Conservation (phyloP, 2,329 filamentous ascomycete species). For the Zymoseptoria ardabiliae region DNA sequence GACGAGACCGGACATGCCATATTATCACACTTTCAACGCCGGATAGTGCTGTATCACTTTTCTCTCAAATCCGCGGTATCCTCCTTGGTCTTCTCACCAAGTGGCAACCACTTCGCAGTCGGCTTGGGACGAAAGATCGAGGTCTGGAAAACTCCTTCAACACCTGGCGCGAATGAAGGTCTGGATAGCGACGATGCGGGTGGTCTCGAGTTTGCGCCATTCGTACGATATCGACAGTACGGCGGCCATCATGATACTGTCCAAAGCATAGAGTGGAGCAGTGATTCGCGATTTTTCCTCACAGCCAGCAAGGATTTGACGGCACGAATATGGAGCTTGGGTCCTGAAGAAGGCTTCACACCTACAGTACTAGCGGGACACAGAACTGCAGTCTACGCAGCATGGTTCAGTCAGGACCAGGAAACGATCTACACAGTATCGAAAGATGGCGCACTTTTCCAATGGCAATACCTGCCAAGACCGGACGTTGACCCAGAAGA, state of each 20-base stretch:
- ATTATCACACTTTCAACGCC: slow-evolving; percentile 78
- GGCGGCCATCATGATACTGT: slow-evolving; percentile 84
- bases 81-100: slow-evolving; percentile 82
- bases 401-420: slow-evolving; percentile 94
- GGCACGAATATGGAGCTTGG: slow-evolving; percentile 87
- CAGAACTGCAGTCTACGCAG: slow-evolving; percentile 80
- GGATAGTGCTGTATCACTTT: slow-evolving; percentile 86
- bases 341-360: slow-evolving; percentile 77
- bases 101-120: slow-evolving; percentile 83
- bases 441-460: slow-evolving; percentile 92
- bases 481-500: slow-evolving; percentile 45
- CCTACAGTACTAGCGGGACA: slow-evolving; percentile 88
- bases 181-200: slow-evolving; percentile 61
- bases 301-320: slow-evolving; percentile 89
- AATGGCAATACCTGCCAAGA: slow-evolving; percentile 74
- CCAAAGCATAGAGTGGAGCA: slow-evolving; percentile 85
- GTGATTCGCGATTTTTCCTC: slow-evolving; percentile 90
- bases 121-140: slow-evolving; percentile 81
- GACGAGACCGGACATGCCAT: slow-evolving; percentile 94
- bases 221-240: slow-evolving; percentile 79
- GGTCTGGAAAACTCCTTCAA: slow-evolving; percentile 92
- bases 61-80: slow-evolving; percentile 82
- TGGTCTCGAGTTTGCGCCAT: slow-evolving; percentile 89
- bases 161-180: slow-evolving; percentile 45
- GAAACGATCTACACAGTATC: slow-evolving; percentile 95